Evolutionary conservation across 768 basidiomycete species (phyloP), one percentile per base, ranked within the genome.

Genomic region (Tylopilus sp.): DNA sequence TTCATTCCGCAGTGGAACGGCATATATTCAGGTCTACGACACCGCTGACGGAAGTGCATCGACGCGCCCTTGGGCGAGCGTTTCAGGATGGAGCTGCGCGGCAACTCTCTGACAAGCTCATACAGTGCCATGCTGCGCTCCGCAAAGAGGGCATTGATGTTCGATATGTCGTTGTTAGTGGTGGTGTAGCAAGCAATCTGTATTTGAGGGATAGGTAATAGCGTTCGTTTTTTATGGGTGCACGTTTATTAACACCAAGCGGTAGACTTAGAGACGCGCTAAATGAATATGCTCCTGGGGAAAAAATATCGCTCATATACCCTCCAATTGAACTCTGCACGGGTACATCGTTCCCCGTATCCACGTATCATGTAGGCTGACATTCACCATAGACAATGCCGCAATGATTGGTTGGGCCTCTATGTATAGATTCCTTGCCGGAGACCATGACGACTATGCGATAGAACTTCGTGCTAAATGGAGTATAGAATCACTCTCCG

Each of bases 361-460:
- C 21, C 2, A 9, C 18, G n/a, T 20, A 23, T 25, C 30, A 5
- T n/a, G n/a, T 36, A 23, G 47, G 35, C 46, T 39, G 21, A 35
- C 13, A 40, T 20, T 33, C 25, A 15, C 31, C 21, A 20, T 57
- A 95, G 95, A 98, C 61, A 98, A 98, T 66, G 95, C 95, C 1
- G 95, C 82, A 9, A 98, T 98, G 95, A 90, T 98, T 57, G 95
- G 81, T 2, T 95, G 88, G 89, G 88, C 94, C 4, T 85, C 90
- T 0, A 86, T 95, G 79, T 72, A 85, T 59, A 81, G 93, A 12
- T 88, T 97, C 55, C 74, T 86, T 22, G 72, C 71, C 1, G 73
- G 72, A 4, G 82, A 86, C 51, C 69, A 76, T 40, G 86, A 86
- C 59, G 72, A 78, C 8, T 91, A 85, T 56, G 72, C 76, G 21